Evolutionary conservation across 371 early-diverging fungal genomes (phyloP), one percentile per base, ranked within the genome.

Genomic region (Mortierella sp.): DNA sequence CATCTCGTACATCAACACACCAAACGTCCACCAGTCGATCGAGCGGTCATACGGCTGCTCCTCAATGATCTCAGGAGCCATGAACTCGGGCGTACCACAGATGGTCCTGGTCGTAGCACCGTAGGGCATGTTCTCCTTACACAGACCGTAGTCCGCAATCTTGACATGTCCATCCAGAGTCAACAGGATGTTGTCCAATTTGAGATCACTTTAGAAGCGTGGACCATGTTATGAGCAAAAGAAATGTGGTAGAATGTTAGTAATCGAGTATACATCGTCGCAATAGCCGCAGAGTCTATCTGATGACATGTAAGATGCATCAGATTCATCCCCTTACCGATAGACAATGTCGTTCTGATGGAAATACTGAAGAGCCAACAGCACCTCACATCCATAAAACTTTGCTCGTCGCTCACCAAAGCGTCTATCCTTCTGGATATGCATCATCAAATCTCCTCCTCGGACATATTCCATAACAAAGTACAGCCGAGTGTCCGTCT

Each of bases 21-120:
- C 99, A 81, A 98, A 93, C 0, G 99, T 94, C 99, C 99, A 99
- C 96, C 99, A 98, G 83, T 99, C 99, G 4, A 96, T 96, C 0
- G 93, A 91, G 31, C 92, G 89, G 6, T 92, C 94, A 81, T 99
- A 99, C 23, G 90, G 90, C 75, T 94, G 90, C 70, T 96, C 97
- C 50, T 76, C 72, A 21, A 92, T 76, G 31, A 91, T 84, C 78
- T 94, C 95, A 17, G 95, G 95, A 1, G 95, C 93, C 90, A 93
- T 91, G 72, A 89, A 94, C 79, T 93, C 94, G 17, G 93, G 93
- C 7, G 95, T 95, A 14, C 95, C 95, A 63, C 91, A 92, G 61
- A 93, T 88, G 1, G 91, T 90, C 60, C 82, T 86, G 1, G 95
- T 95, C 1, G 87, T 89, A 6, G 82, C 79, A 24, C 83, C 81